Evolutionary conservation across 176 grass and related monocot species (phyloP).

Genomic region (Tillandsia fasciculata): DNA sequence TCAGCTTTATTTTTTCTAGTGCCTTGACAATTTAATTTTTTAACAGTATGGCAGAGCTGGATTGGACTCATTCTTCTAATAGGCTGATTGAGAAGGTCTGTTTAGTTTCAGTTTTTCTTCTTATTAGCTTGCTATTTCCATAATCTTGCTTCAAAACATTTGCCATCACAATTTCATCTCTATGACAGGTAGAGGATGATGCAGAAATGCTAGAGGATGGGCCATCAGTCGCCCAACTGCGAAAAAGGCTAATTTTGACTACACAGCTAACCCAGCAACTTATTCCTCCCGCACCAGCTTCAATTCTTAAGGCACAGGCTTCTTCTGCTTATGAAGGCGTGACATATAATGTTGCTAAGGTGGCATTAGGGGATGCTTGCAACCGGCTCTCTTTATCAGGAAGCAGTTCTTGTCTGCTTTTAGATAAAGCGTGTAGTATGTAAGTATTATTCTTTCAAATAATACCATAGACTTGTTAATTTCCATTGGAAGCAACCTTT

Average conservation of each 20-base stretch:
- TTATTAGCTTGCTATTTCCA: constrained; percentile 13
- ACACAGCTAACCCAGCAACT: constrained; percentile 78
- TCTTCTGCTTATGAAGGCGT: constrained; percentile 54
- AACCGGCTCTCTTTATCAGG: constrained; percentile 38
- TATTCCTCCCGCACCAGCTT: constrained; percentile 59
- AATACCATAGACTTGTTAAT: neutral
- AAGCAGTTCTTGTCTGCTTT: constrained; percentile 26
- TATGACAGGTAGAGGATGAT: constrained; percentile 50
- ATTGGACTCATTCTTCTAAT: constrained; percentile 79
- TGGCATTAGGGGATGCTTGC: constrained; percentile 70
- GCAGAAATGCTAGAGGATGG: constrained; percentile 58
- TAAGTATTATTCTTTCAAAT: constrained; percentile 29
- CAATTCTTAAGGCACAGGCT: constrained; percentile 58
- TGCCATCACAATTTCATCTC: constrained; percentile 11
- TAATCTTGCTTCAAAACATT: constrained; percentile 15
- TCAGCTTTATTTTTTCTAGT: constrained; percentile 22
- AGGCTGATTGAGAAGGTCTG: constrained; percentile 88
- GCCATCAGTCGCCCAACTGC: constrained; percentile 32
- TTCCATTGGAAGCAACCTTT: neutral
- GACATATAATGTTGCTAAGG: constrained; percentile 54
- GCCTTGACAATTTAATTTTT: constrained; percentile 24
- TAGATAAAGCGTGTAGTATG: constrained; percentile 44
- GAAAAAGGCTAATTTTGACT: constrained; percentile 63
- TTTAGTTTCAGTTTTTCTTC: constrained; percentile 18
- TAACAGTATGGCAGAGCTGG: constrained; percentile 53